Evolutionary conservation across 1,139 yeast genomes (phyloP), one percentile per base, ranked within the genome.

Genomic region (Hyphopichia wangnamkhiaoensis): DNA sequence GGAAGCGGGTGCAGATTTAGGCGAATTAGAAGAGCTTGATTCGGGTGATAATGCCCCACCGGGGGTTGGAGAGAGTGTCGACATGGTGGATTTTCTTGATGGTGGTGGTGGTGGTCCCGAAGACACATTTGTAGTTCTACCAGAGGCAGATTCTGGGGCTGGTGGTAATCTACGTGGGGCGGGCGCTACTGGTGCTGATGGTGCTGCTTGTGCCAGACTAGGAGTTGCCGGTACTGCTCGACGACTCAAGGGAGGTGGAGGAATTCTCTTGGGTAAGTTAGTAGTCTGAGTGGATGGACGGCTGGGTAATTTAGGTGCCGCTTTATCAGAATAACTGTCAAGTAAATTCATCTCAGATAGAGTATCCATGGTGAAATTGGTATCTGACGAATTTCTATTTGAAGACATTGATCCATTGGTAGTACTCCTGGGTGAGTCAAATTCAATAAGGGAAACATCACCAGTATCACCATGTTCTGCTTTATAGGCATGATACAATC

Each of bases 241-340:
- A 35, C 71, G 53, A 28, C 60, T 53, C 8, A 44, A 33, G 5
- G 74, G 71, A 4, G 73, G 73, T 4, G 76, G 74, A 3, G 75
- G 74, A 0, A 65, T 52, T 43, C 66, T 55, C 40, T 65, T 57
- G 2, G 72, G 63, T 14, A 48, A 35, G n/a, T 46, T 23, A 19
- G 47, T 43, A 9, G 46, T 40, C 10, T 39, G 34, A 27, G 46
- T 39, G 12, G 36, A 19, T 2, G 59, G 52, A 23, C 64, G 48
- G 29, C 35, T 37, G 1, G 64, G 66, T 13, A 57, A 47, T 10
- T 45, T 46, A 2, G 68, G 70, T 0, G 59, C 54, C 5, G 47
- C 33, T 10, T 32, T 14, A 4, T 55, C 40, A 8, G 54, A 50
- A 15, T 45, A 46, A 27, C 58, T 65, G 38, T 68, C 75, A 21